Base-by-base conservation (phyloP, 208 protist genomes). In the Leishmania martiniquensis region DNA sequence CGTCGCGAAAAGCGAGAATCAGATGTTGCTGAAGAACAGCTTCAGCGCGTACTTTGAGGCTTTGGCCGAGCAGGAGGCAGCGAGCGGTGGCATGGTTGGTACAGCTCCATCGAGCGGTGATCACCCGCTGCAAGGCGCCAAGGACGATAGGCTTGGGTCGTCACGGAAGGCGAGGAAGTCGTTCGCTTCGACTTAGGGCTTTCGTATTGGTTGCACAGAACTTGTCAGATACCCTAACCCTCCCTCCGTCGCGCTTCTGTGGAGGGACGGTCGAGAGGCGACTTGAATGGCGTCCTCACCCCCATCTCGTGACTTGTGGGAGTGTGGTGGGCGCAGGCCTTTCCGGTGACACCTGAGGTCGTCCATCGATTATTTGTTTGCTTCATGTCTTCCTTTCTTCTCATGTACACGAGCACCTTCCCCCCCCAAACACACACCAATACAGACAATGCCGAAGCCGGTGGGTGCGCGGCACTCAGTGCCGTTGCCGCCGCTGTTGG, bases 21-120 rank as follows among this genome's bases (percentile, higher is more conserved):
- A 66, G 12, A 15, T 32, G 15, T 51, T 1, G 20, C 77, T 83
- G 25, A 60, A 69, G 13, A 12, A 47, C 9, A 76, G 57, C 59
- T 78, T 72, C 32, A 57, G 79, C 44, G 47, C 79, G 22, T 83
- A 66, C 60, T 83, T 79, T 60, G 72, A 78, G 66, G 57, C 73
- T 10, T 34, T 65, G 37, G 74, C 39, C 22, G 79, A 76, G 29
- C 34, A 67, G 69, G 54, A 69, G 66, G 74, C 73, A 22, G 49
- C 37, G 60, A 62, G 20, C 68, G 71, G 49, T 44, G 71, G 72
- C 29, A 45, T 25, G 4, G 47, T 7, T n/a, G 68, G 70, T 22
- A 44, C n/a, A 15, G 29, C 68, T 25, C 37, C 12, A 0, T 74
- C 73, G 0, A 44, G 78, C 2, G 57, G 71, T 12, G 78, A 76